Conservation (phyloP, 1,284 basidiomycete genomes). For the Bjerkandera adusta region DNA sequence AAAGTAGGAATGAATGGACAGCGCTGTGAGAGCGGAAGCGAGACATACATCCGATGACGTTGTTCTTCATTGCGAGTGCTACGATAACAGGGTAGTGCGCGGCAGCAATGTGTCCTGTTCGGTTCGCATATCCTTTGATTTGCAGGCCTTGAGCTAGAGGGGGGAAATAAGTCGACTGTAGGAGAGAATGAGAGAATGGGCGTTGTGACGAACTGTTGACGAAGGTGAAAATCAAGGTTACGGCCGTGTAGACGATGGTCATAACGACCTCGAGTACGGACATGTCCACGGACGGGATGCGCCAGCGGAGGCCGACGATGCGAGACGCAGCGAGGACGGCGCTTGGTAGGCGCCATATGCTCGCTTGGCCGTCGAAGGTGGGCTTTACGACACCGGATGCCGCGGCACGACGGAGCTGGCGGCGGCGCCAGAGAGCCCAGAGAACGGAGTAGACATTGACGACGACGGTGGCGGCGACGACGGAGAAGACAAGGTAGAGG, state of each 20-base stretch:
- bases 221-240: slow-evolving; percentile 27
- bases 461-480: slow-evolving; percentile 21
- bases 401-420: neutral
- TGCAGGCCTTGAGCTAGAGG: slow-evolving; percentile 19
- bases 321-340: slow-evolving; percentile 25
- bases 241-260: slow-evolving; percentile 24
- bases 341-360: slow-evolving; percentile 20
- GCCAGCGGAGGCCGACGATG: slow-evolving; percentile 28
- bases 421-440: slow-evolving; percentile 23
- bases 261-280: slow-evolving; percentile 23
- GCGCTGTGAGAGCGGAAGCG: neutral
- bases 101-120: slow-evolving; percentile 34
- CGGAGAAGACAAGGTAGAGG: slow-evolving; percentile 23
- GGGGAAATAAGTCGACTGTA: neutral
- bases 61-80: slow-evolving; percentile 40
- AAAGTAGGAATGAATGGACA: neutral
- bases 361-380: slow-evolving; percentile 6
- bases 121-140: slow-evolving; percentile 25
- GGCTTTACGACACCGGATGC: neutral
- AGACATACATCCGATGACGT: slow-evolving; percentile 35
- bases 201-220: slow-evolving; percentile 24
- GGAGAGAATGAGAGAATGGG: neutral
- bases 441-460: slow-evolving; percentile 21
- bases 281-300: slow-evolving; percentile 25
- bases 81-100: slow-evolving; percentile 39